A percentile compares a stretch with the other conserved stretches of the same genome.
Evolutionary conservation across 352 stramenopile species (phyloP).

Genomic region (Globisporangium splendens): DNA sequence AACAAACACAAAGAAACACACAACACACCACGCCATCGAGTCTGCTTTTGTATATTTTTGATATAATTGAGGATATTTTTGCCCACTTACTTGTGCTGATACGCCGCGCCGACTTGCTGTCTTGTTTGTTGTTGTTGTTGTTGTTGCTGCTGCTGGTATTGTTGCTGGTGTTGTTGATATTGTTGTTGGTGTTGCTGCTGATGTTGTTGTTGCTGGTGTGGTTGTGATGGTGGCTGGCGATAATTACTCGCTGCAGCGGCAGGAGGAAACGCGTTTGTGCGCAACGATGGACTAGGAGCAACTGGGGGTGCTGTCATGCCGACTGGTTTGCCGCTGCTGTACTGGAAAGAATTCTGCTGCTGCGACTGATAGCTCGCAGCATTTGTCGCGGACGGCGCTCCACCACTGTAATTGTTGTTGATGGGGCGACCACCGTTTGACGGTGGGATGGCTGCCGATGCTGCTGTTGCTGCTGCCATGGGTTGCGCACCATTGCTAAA

Average conservation of each 20-base stretch:
- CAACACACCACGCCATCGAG: too few species aligned
- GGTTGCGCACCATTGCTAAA: too few species aligned
- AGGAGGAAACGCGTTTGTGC: background rate
- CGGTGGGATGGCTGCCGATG: background rate
- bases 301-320: background rate
- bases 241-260: too few species aligned
- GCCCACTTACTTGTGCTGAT: background rate
- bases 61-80: too few species aligned
- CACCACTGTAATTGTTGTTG: background rate
- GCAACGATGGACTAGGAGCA: background rate
- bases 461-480: background rate
- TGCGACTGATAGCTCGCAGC: background rate
- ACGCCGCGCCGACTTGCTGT: background rate
- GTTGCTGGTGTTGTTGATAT: background rate
- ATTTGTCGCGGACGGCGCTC: background rate
- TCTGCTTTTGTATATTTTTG: too few species aligned
- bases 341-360: background rate
- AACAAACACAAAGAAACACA: background rate
- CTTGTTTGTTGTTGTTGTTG: conserved; percentile 3
- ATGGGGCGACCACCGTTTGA: background rate
- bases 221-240: background rate
- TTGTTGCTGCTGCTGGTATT: conserved; percentile 1
- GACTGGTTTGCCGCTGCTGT: background rate
- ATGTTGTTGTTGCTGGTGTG: background rate
- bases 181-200: background rate